These are phyloP conservation scores for Arachnopeziza araneosa DNA, from an alignment of 2,329 filamentous ascomycete species.

Conservation along the genomic window DNA sequence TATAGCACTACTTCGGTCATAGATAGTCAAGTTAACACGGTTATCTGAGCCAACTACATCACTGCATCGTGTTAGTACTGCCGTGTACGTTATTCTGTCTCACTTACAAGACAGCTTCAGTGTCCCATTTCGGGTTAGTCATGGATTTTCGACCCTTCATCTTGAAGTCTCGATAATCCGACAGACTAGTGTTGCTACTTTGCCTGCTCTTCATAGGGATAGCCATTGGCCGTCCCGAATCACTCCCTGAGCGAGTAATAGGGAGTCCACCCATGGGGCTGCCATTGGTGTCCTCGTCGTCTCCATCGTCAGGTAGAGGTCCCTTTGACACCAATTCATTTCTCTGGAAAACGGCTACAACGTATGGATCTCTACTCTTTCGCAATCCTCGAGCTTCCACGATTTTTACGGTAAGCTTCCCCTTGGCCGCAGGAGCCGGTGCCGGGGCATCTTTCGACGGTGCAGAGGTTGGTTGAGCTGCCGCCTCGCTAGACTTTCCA, in stretches of 20 bases:
- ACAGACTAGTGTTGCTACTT: slow-evolving; percentile 86
- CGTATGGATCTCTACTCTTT: slow-evolving; percentile 83
- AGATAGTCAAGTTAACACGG: slow-evolving; percentile 87
- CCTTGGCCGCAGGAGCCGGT: slow-evolving; percentile 67
- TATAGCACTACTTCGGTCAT: slow-evolving; percentile 72
- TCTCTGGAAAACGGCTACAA: slow-evolving; percentile 93
- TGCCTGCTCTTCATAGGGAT: slow-evolving; percentile 97
- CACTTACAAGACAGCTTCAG: slow-evolving; percentile 88
- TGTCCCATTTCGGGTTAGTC: slow-evolving; percentile 90
- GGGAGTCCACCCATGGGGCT: slow-evolving; percentile 52
- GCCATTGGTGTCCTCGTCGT: slow-evolving; percentile 51
- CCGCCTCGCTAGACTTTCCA: slow-evolving; percentile 33
- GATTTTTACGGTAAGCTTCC: slow-evolving; percentile 86
- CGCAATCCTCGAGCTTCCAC: slow-evolving; percentile 76
- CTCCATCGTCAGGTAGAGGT: slow-evolving; percentile 60
- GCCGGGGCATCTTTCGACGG: slow-evolving; percentile 49
- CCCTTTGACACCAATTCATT: slow-evolving; percentile 94
- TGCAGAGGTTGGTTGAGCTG: slow-evolving; percentile 26
- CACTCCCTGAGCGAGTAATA: slow-evolving; percentile 68
- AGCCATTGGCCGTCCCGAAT: slow-evolving; percentile 75
- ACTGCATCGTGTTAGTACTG: slow-evolving; percentile 42
- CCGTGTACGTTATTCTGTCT: not conserved
- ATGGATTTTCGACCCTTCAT: slow-evolving; percentile 55
- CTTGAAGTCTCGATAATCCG: slow-evolving; percentile 54
- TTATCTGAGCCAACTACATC: slow-evolving; percentile 91